A percentile compares a stretch with the other conserved stretches of the same genome.
phyloP scores from a whole-genome alignment of 2,329 filamentous ascomycete species.

The Mycogone perniciosa region DNA sequence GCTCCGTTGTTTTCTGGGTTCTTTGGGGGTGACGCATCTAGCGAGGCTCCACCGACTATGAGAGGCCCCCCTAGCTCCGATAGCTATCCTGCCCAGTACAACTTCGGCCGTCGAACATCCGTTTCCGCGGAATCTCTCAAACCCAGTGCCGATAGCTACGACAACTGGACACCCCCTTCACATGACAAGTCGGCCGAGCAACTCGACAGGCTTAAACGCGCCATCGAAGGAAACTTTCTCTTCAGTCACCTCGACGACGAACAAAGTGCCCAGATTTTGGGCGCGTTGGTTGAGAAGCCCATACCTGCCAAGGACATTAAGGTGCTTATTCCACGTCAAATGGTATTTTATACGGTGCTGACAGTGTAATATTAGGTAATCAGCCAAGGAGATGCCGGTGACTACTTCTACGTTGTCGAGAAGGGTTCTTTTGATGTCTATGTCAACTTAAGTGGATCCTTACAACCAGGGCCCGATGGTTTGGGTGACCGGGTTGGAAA shows the following conservation, averaged over 20 bases:
- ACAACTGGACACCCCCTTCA: constrained; percentile 84
- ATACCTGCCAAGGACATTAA: constrained; percentile 85
- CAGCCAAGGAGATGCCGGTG: constrained; percentile 87
- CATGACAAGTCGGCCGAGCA: constrained; percentile 82
- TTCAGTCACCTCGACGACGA: constrained; percentile 95
- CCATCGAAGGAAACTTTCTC: constrained; percentile 85
- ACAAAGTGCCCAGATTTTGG: constrained; percentile 78
- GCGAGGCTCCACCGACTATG: constrained; percentile 41
- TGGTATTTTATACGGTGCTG: constrained; percentile 12
- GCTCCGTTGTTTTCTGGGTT: constrained; percentile 42
- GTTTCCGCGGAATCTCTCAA: constrained; percentile 96
- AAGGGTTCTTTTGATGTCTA: constrained; percentile 85
- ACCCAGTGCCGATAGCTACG: constrained; percentile 72
- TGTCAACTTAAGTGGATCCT: constrained; percentile 69
- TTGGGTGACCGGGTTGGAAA: constrained; percentile 75
- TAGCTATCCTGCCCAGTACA: constrained; percentile 86
- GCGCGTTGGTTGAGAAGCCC: constrained; percentile 87
- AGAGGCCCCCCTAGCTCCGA: constrained; percentile 51
- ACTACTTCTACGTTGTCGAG: constrained; percentile 97
- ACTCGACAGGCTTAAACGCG: constrained; percentile 66
- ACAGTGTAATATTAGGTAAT: constrained; percentile 62
- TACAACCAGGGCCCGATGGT: constrained; percentile 75
- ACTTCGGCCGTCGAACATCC: constrained; percentile 85
- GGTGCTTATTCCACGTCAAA: constrained; percentile 32
- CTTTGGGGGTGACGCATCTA: constrained; percentile 47